Base-by-base conservation (phyloP, 257 asterid species). In the Nicotiana noctiflora region DNA sequence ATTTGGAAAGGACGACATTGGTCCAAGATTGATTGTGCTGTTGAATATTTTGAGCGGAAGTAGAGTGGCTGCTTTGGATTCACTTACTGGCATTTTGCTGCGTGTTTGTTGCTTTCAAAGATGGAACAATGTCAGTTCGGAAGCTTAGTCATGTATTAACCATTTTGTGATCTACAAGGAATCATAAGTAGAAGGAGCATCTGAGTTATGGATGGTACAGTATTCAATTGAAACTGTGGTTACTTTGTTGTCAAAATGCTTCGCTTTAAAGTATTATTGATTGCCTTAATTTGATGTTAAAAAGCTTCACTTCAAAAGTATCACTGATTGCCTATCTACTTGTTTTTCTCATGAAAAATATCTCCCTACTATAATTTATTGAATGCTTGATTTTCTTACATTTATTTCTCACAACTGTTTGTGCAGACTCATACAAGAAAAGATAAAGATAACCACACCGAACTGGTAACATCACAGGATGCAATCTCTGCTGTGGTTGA, bases 371-470 rank as follows among this genome's bases (percentile, higher is more conserved):
- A 49, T 74, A 52, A 62, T 15, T 51, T 51, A 11, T 74, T 2
- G 44, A 8, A 63, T 15, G 10, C 53, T 60, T 25, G 27, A 64
- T 61, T 13, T 75, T 83, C 83, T 70, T 80, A 70, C 25, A 8
- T 81, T 66, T 64, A 85, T 81, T 85, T 79, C 18, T 65, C 37
- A 77, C 85, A 77, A 70, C 57, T 82, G 32, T 79, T 1, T 53
- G 82, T 86, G 89, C 89, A 96, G 99, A 96, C 98, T 62, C 91
- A 95, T 90, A 89, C 87, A 83, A 94, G 90, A 91, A 92, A 92
- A 83, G 76, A 88, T 80, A 89, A 84, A 87, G 85, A 76, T 81
- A 84, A 76, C 46, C 83, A 29, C 52, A 63, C 83, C 59, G 87
- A 62, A 83, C 76, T 84, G 59, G 75, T 80, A 59, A 44, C 92